Percentiles rank a stretch among this genome's conserved stretches.
Evolutionary conservation across 169 alveolate genomes (phyloP).

Genomic region (Miamiensis avidus): DNA sequence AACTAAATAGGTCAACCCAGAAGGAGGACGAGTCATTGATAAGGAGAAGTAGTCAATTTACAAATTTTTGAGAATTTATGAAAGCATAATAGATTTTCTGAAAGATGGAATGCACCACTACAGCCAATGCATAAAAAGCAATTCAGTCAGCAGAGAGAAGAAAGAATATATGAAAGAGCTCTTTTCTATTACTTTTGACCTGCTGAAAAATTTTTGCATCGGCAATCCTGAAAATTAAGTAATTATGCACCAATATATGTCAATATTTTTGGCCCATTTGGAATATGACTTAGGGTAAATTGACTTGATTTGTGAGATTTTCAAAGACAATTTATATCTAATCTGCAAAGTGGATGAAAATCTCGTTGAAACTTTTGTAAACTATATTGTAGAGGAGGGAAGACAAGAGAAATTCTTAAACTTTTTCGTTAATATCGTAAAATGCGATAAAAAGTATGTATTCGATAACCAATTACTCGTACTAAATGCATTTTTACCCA

Average conservation of each 20-base stretch:
- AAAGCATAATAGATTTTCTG: neutral
- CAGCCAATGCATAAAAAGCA: no score
- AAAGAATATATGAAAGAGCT: neutral
- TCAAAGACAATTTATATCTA: slow-evolving; percentile 20
- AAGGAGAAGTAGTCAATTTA: slow-evolving; percentile 9
- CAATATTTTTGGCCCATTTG: slow-evolving; percentile 16
- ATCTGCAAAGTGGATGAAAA: slow-evolving; percentile 8
- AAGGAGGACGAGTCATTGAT: no score
- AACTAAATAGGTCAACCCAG: no score
- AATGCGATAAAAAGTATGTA: slow-evolving; percentile 20
- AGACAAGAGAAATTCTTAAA: slow-evolving; percentile 28
- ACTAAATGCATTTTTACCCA: slow-evolving; percentile 36
- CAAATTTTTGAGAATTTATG: slow-evolving; percentile 18
- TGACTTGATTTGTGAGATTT: slow-evolving; percentile 44
- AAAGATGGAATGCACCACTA: slow-evolving; percentile 3
- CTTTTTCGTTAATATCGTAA: slow-evolving; percentile 12
- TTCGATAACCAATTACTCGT: slow-evolving; percentile 32
- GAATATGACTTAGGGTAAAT: slow-evolving; percentile 30
- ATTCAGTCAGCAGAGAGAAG: no score
- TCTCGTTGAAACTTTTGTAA: neutral
- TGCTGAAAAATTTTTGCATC: neutral
- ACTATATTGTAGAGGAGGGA: slow-evolving; percentile 24
- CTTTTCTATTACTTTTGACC: neutral
- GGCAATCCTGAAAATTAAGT: slow-evolving; percentile 31
- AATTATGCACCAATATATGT: slow-evolving; percentile 6